These are phyloP conservation scores for Trametes cingulata DNA, from an alignment of 768 basidiomycete genomes.

Conservation along the genomic window DNA sequence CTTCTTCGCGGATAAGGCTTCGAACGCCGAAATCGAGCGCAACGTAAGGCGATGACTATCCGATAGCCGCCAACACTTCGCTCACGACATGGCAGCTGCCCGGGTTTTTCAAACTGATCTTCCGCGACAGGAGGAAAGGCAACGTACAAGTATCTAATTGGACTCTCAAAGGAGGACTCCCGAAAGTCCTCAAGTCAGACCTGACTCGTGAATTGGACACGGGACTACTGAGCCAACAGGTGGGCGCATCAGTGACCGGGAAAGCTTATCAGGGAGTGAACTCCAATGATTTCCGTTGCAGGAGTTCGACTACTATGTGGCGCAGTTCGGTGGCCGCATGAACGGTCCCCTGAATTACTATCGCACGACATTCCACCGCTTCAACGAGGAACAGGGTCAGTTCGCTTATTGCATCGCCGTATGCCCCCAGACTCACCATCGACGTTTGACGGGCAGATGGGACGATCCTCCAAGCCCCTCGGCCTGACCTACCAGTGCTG, in stretches of 20 bases:
- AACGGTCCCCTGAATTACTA: constrained; percentile 79
- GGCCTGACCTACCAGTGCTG: constrained; percentile 55
- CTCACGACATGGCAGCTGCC: constrained; percentile 18
- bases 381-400: constrained; percentile 62
- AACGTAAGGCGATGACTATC: constrained; percentile 39
- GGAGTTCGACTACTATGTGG: constrained; percentile 58
- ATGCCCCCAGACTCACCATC: constrained; percentile 1
- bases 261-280: neutral
- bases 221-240: constrained; percentile 19
- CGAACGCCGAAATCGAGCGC: constrained; percentile 55
- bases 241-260: neutral
- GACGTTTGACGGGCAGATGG: constrained; percentile 38
- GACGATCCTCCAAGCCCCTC: constrained; percentile 44
- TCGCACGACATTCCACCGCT: constrained; percentile 58
- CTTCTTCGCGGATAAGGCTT: constrained; percentile 56
- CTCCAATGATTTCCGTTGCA: constrained; percentile 26
- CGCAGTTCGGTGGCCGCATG: constrained; percentile 52
- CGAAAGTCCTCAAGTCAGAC: constrained; percentile 6
- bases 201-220: neutral
- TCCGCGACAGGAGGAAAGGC: neutral
- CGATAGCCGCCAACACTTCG: neutral
- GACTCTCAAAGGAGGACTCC: constrained; percentile 17
- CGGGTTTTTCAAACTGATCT: constrained; percentile 23
- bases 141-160: neutral
- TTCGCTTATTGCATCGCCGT: neutral